Evolutionary conservation across 805 yeast species (phyloP).

Genomic region (Zygoascus tannicola): DNA sequence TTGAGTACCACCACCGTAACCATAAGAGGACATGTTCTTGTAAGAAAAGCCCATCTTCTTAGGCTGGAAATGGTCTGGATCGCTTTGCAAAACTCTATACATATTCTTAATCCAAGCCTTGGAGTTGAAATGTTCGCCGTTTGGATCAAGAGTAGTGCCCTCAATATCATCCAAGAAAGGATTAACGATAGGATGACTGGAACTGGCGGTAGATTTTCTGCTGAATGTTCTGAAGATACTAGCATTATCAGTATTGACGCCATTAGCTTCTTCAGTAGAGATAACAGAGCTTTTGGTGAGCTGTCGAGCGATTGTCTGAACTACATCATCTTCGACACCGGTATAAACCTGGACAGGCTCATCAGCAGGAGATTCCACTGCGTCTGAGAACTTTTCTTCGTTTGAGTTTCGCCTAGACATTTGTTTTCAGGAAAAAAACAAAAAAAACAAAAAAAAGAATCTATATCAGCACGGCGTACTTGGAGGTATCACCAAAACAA

Average conservation of each 20-base stretch:
- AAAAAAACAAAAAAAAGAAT: too few species aligned
- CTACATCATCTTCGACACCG: conserved; percentile 8
- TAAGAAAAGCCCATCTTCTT: conserved; percentile 54
- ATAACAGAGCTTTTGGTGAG: conserved; percentile 10
- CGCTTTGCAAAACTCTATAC: conserved; percentile 41
- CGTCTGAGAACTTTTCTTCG: too few species aligned
- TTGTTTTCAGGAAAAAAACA: too few species aligned
- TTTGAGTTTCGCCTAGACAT: too few species aligned
- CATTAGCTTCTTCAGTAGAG: conserved; percentile 1
- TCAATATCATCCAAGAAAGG: conserved; percentile 18
- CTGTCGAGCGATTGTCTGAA: conserved; percentile 14
- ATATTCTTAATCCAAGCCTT: conserved; percentile 57
- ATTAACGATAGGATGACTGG: conserved; percentile 10
- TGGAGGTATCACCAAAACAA: too few species aligned
- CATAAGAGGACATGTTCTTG: conserved; percentile 51
- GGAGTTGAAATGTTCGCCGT: conserved; percentile 44
- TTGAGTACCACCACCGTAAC: conserved; percentile 54
- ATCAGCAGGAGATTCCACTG: too few species aligned
- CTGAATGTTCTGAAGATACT: not conserved
- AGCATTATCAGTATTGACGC: not conserved
- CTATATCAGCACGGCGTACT: too few species aligned
- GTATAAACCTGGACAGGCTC: not conserved
- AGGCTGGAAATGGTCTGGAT: conserved; percentile 52
- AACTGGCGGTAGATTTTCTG: not conserved
- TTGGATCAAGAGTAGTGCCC: conserved; percentile 51